Conservation (phyloP, 2,329 filamentous ascomycete species). For the Phialophora tarda region DNA sequence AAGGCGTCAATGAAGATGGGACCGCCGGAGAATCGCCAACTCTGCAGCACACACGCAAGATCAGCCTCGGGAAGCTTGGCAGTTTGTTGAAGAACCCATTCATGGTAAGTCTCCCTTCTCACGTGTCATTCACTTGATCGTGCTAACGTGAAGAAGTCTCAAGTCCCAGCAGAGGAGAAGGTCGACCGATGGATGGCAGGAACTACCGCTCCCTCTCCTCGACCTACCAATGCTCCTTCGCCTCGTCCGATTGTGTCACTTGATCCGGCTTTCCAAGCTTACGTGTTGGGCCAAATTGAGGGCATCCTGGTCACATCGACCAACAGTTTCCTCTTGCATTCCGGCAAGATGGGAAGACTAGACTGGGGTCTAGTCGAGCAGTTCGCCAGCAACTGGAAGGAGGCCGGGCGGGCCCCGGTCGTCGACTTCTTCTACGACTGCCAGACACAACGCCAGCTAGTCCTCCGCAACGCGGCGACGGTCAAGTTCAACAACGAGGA, state of each 20-base stretch:
- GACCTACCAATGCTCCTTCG: not conserved
- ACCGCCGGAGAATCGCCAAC: not conserved
- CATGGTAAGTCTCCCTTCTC: not conserved
- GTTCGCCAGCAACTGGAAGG: not conserved
- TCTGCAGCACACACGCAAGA: not conserved
- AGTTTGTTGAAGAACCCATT: not conserved
- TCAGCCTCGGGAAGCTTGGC: not conserved
- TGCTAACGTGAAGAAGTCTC: not conserved
- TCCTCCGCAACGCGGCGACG: slow-evolving; percentile 57
- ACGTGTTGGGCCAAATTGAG: not conserved
- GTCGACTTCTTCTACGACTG: slow-evolving; percentile 57
- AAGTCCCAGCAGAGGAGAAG: not conserved
- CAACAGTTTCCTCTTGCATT: not conserved
- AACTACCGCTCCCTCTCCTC: not conserved
- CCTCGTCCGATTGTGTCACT: not conserved
- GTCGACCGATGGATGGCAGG: not conserved
- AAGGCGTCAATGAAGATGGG: not conserved
- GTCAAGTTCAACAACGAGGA: slow-evolving; percentile 55
- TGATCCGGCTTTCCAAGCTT: slow-evolving; percentile 1
- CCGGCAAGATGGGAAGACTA: not conserved
- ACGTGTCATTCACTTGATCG: not conserved
- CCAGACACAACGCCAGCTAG: slow-evolving; percentile 55
- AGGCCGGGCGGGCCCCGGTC: not conserved
- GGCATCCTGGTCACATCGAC: not conserved
- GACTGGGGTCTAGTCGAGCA: not conserved